Percentiles rank a stretch among this genome's conserved stretches.
Evolutionary conservation across 768 basidiomycete species (phyloP).

Genomic region (Naganishia vaughanmartiniae): DNA sequence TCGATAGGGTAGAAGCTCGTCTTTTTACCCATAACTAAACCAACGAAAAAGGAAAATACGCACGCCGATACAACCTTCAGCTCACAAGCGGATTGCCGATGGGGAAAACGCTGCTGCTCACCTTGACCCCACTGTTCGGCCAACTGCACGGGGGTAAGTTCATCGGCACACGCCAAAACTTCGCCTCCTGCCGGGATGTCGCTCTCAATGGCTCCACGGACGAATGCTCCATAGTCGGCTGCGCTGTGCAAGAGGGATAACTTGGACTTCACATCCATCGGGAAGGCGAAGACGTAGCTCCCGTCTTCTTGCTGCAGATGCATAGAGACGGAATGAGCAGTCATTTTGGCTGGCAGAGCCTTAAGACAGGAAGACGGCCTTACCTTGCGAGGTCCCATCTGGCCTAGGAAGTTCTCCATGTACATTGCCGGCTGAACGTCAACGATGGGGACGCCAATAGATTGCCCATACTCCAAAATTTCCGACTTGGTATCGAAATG

Average conservation of each 20-base stretch:
- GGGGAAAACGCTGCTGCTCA: neutral
- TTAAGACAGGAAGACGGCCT: neutral
- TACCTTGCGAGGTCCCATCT: constrained; percentile 10
- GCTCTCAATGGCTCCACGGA: constrained; percentile 32
- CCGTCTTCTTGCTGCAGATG: constrained; percentile 31
- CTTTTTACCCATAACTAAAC: neutral
- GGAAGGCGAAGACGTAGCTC: constrained; percentile 34
- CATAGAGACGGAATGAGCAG: neutral
- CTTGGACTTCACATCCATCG: constrained; percentile 26
- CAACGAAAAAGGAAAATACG: neutral
- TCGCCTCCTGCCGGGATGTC: neutral
- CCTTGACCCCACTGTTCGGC: constrained; percentile 23
- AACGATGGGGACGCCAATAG: constrained; percentile 9
- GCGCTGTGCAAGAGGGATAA: constrained; percentile 34
- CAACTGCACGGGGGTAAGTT: constrained; percentile 17
- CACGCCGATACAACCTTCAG: neutral
- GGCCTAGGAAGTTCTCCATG: constrained; percentile 19
- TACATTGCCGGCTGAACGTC: constrained; percentile 27
- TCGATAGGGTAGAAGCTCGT: neutral
- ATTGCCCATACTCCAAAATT: constrained; percentile 10
- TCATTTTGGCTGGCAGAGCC: neutral
- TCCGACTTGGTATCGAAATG: constrained; percentile 36
- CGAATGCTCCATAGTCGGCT: constrained; percentile 41
- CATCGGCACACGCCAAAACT: constrained; percentile 26
- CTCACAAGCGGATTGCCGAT: neutral